These are phyloP conservation scores for Russula foetens DNA, from an alignment of 768 basidiomycete genomes.

Conservation along the genomic window DNA sequence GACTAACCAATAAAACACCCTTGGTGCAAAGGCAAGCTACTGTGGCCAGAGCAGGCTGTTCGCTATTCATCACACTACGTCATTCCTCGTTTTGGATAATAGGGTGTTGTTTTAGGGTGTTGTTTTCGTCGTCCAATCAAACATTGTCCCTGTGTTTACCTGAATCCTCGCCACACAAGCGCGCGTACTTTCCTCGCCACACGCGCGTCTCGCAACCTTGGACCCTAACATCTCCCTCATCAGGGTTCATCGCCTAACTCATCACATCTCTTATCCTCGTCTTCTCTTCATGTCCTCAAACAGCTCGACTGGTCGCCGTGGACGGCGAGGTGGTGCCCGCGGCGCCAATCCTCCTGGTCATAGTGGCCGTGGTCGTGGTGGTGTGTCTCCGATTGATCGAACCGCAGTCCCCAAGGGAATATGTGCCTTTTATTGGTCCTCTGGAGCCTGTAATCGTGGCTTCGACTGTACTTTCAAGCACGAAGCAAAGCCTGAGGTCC, in stretches of 20 bases:
- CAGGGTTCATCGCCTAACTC: background rate
- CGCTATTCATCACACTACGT: no score
- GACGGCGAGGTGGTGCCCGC: background rate
- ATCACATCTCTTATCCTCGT: background rate
- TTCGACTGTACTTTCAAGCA: conserved; percentile 28
- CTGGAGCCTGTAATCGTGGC: conserved; percentile 22
- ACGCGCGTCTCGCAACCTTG: background rate
- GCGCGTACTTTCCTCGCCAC: background rate
- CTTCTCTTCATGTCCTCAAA: conserved; percentile 2
- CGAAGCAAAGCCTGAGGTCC: conserved; percentile 8
- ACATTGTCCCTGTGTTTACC: no score
- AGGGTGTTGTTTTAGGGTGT: no score
- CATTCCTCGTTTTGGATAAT: conserved; percentile 21
- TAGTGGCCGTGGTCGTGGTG: background rate
- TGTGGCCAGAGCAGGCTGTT: no score
- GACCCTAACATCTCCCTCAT: background rate
- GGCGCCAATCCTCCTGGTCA: no score
- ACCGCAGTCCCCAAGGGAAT: conserved; percentile 20
- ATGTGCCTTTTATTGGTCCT: conserved; percentile 26
- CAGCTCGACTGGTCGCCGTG: background rate
- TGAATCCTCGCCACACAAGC: background rate
- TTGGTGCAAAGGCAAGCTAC: no score
- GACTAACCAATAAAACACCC: no score
- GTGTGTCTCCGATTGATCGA: background rate
- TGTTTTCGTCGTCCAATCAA: no score